Evolutionary conservation across 2,329 filamentous ascomycete genomes (phyloP).

Genomic region (Rhexocercosporidium sp.): DNA sequence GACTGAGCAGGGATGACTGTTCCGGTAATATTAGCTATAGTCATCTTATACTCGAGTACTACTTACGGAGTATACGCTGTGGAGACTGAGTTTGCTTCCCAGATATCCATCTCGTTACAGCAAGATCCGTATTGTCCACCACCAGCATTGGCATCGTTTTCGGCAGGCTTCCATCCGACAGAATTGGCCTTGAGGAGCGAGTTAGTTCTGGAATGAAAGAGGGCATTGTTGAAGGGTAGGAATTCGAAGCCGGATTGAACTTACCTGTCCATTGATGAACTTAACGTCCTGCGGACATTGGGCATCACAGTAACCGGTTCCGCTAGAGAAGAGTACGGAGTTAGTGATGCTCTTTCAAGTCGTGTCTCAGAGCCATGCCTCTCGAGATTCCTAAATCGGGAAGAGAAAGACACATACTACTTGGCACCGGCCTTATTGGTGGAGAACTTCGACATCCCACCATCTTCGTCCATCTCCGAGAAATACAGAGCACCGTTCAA

Average conservation of each 20-base stretch:
- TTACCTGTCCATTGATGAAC: constrained; percentile 58
- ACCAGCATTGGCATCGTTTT: constrained; percentile 58
- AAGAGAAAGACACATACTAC: constrained; percentile 42
- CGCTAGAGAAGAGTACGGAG: constrained; percentile 35
- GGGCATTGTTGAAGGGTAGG: neutral
- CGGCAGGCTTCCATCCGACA: constrained; percentile 55
- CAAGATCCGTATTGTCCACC: constrained; percentile 61
- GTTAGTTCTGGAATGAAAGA: constrained; percentile 24
- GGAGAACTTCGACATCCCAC: constrained; percentile 57
- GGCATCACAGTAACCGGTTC: constrained; percentile 69
- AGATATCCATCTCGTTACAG: constrained; percentile 73
- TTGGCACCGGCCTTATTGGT: constrained; percentile 63
- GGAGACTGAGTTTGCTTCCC: constrained; percentile 66
- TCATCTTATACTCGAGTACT: neutral
- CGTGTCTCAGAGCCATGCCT: neutral
- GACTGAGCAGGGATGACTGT: constrained; percentile 56
- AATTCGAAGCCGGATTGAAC: constrained; percentile 20
- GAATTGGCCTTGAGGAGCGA: constrained; percentile 53
- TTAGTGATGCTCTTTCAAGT: neutral
- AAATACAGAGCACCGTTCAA: constrained; percentile 76
- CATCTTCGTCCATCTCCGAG: constrained; percentile 66
- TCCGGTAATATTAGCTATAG: neutral
- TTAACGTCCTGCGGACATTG: constrained; percentile 59
- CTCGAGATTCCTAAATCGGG: too few relatives aligned
- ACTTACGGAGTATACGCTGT: constrained; percentile 58